Percentiles rank a stretch among this genome's conserved stretches.
These are phyloP conservation scores for Drechmeria coniospora DNA, from an alignment of 2,329 filamentous ascomycete species.

Conservation along the genomic window DNA sequence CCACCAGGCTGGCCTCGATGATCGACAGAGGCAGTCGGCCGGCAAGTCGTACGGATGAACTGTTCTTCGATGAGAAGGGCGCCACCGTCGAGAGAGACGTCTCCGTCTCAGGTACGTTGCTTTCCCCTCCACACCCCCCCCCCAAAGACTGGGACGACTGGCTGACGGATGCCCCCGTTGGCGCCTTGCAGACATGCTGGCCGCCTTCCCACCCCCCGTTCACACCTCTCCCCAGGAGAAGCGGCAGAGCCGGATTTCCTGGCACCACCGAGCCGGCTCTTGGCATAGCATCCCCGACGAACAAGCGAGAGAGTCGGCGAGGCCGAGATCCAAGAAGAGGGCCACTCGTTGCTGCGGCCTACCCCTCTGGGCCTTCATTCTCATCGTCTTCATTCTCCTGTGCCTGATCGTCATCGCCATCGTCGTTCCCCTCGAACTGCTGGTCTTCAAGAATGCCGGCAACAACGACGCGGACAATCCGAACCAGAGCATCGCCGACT, in stretches of 20 bases:
- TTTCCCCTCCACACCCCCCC: background rate
- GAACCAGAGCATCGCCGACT: slow-evolving; percentile 20
- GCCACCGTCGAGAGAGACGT: slow-evolving; percentile 18
- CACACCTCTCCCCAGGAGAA: slow-evolving; percentile 25
- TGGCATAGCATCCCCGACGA: slow-evolving; percentile 31
- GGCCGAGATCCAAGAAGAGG: slow-evolving; percentile 15
- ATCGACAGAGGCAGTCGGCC: slow-evolving; percentile 66
- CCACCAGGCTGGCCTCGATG: slow-evolving; percentile 73
- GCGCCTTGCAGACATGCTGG: slow-evolving; percentile 48
- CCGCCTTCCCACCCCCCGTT: slow-evolving; percentile 47
- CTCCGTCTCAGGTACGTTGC: background rate
- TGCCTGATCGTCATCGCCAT: slow-evolving; percentile 67
- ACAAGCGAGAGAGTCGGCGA: slow-evolving; percentile 3
- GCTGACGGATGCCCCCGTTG: slow-evolving; percentile 31
- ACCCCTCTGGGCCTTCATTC: slow-evolving; percentile 61
- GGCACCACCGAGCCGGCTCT: slow-evolving; percentile 26
- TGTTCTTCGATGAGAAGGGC: slow-evolving; percentile 32
- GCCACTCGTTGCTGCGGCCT: slow-evolving; percentile 68
- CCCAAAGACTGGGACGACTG: slow-evolving; percentile 1
- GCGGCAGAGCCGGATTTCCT: slow-evolving; percentile 26
- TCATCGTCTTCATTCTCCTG: slow-evolving; percentile 48
- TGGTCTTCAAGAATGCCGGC: slow-evolving; percentile 39
- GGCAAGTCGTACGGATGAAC: slow-evolving; percentile 39
- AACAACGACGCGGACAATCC: slow-evolving; percentile 20
- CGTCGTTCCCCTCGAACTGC: slow-evolving; percentile 56